Conservation (phyloP, 1,284 basidiomycete genomes). For the Calocybe gambosa region DNA sequence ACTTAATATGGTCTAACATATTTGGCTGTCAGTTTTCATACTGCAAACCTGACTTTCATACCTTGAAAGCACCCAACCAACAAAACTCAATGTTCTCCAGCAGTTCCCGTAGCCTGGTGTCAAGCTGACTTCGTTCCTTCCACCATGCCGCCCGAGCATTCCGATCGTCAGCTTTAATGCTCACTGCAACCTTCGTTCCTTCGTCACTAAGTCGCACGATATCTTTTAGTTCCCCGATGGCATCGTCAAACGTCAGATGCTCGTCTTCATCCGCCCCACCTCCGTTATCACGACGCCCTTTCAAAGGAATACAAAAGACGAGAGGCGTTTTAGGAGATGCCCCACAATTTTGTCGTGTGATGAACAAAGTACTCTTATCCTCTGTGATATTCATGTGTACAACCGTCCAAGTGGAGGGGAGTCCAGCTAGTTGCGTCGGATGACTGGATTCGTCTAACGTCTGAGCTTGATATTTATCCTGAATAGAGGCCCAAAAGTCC, state of each 20-base stretch:
- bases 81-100: conserved; percentile 87
- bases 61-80: conserved; percentile 98
- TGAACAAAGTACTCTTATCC: conserved; percentile 78
- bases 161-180: conserved; percentile 59
- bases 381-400: conserved; percentile 80
- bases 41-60: conserved; percentile 23
- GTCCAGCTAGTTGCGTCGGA: conserved; percentile 33
- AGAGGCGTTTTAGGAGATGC: conserved; percentile 46
- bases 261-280: conserved; percentile 64
- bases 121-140: conserved; percentile 71
- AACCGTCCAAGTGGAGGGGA: conserved; percentile 83
- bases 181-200: conserved; percentile 67
- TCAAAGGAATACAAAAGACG: conserved; percentile 85
- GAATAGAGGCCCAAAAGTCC: conserved; percentile 59
- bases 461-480: conserved; percentile 45
- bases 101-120: conserved; percentile 70
- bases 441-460: conserved; percentile 34
- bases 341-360: conserved; percentile 71
- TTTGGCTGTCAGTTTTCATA: background rate
- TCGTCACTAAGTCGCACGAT: conserved; percentile 79
- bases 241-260: conserved; percentile 72
- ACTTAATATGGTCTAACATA: conserved; percentile 64
- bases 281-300: conserved; percentile 66
- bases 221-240: conserved; percentile 66
- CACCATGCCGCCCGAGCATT: conserved; percentile 80